A percentile compares a stretch with the other conserved stretches of the same genome.
phyloP scores from a whole-genome alignment of 495 filamentous ascomycete species.

The Evernia prunastri region DNA sequence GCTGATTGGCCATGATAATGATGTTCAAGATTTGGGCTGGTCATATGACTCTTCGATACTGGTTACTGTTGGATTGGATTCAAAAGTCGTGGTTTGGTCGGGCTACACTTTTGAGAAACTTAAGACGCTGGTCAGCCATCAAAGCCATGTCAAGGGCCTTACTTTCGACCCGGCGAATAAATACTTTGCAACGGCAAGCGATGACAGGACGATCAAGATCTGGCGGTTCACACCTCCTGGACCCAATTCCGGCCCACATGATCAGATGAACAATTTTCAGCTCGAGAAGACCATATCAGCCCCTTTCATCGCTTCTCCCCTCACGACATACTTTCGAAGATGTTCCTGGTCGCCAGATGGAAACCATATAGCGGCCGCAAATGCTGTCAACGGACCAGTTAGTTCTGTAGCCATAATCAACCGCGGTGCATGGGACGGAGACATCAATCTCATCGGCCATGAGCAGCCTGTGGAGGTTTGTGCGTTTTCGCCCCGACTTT shows the following conservation, averaged over 20 bases:
- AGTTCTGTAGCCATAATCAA: constrained; percentile 96
- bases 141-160: constrained; percentile 96
- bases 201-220: constrained; percentile 94
- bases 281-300: constrained; percentile 78
- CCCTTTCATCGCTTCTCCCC: constrained; percentile 79
- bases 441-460: constrained; percentile 95
- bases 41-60: constrained; percentile 92
- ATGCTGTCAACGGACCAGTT: constrained; percentile 94
- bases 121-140: constrained; percentile 82
- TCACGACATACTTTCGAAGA: constrained; percentile 94
- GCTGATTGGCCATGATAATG: constrained; percentile 94
- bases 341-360: constrained; percentile 98
- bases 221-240: constrained; percentile 87
- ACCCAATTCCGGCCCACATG: constrained; percentile 87
- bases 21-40: constrained; percentile 97
- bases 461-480: constrained; percentile 96
- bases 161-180: constrained; percentile 99
- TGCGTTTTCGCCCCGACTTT: constrained; percentile 89
- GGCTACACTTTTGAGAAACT: constrained; percentile 97
- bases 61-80: constrained; percentile 93
- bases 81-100: constrained; percentile 97
- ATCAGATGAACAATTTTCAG: constrained; percentile 91
- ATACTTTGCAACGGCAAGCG: constrained; percentile 96
- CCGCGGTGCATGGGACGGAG: constrained; percentile 84
- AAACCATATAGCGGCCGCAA: constrained; percentile 92